These are phyloP conservation scores for Mrakia blollopis DNA, from an alignment of 768 basidiomycete species.

Conservation along the genomic window DNA sequence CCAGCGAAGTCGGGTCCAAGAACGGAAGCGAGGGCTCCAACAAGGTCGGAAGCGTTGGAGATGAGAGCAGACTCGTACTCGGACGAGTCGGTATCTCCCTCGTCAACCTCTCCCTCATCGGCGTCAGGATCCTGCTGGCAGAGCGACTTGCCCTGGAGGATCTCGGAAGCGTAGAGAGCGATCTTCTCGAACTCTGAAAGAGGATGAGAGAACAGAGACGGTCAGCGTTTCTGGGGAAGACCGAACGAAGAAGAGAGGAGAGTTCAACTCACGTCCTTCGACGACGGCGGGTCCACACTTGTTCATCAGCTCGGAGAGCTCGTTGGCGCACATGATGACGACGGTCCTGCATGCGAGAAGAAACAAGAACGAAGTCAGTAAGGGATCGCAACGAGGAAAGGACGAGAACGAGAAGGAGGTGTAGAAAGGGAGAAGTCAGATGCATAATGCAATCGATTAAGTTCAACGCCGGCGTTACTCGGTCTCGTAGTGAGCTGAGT, in stretches of 20 bases:
- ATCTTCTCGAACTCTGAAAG: slow-evolving; percentile 59
- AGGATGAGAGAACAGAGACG: not conserved
- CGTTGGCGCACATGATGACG: slow-evolving; percentile 77
- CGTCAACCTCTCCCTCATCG: slow-evolving; percentile 68
- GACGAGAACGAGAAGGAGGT: slow-evolving; percentile 18
- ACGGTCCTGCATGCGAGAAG: slow-evolving; percentile 58
- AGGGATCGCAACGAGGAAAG: slow-evolving; percentile 23
- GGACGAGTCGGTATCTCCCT: slow-evolving; percentile 47
- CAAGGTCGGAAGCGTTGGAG: slow-evolving; percentile 88
- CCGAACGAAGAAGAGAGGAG: not conserved
- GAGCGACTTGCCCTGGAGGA: slow-evolving; percentile 88
- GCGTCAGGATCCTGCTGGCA: slow-evolving; percentile 96
- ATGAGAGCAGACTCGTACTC: slow-evolving; percentile 96
- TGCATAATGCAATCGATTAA: slow-evolving; percentile 42
- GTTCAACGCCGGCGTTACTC: slow-evolving; percentile 54
- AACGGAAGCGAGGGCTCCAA: slow-evolving; percentile 76
- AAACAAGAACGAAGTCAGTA: slow-evolving; percentile 31
- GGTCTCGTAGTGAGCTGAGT: slow-evolving; percentile 76
- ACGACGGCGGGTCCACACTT: slow-evolving; percentile 84
- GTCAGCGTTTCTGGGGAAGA: not conserved
- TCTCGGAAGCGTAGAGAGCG: slow-evolving; percentile 72
- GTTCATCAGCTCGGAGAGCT: slow-evolving; percentile 85
- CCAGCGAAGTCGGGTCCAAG: slow-evolving; percentile 78
- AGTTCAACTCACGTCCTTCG: slow-evolving; percentile 59
- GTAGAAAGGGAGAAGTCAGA: slow-evolving; percentile 44